Conservation (phyloP, 169 alveolate species). For the Eimeria necatrix region DNA sequence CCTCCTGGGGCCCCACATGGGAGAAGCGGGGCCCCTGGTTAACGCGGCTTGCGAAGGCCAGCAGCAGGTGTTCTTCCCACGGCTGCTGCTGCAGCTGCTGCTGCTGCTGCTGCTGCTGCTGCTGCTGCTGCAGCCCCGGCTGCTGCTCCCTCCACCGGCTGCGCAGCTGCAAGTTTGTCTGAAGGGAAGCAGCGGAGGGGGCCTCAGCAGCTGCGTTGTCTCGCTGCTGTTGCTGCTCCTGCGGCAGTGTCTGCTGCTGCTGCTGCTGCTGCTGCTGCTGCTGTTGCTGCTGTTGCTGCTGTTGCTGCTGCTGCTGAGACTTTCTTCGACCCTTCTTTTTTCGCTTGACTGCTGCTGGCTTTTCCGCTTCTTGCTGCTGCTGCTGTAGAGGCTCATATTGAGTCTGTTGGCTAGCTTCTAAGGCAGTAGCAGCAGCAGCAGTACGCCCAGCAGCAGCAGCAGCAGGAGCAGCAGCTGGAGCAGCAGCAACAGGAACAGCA, state of each 20-base stretch:
- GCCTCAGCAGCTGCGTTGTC: background rate
- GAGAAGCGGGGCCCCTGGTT: background rate
- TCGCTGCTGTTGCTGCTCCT: slow-evolving; percentile 6
- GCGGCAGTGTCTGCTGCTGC: slow-evolving; percentile 23
- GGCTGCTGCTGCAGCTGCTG: background rate
- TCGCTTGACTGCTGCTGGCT: slow-evolving; percentile 1
- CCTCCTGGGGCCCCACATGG: background rate
- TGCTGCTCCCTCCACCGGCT: slow-evolving; percentile 4
- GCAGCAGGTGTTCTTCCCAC: slow-evolving; percentile 25
- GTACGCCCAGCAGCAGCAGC: background rate
- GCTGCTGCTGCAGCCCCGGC: slow-evolving; percentile 35
- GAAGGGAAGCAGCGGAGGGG: background rate
- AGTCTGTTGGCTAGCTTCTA: background rate
- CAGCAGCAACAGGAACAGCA: background rate
- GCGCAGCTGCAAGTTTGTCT: background rate
- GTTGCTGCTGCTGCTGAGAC: slow-evolving; percentile 5
- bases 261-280: slow-evolving; percentile 36
- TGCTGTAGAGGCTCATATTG: background rate
- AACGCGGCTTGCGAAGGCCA: slow-evolving; percentile 1
- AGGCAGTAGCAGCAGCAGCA: slow-evolving; percentile 6
- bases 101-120: slow-evolving; percentile 30
- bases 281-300: background rate
- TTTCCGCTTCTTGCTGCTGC: slow-evolving; percentile 50
- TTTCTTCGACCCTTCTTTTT: slow-evolving; percentile 23
- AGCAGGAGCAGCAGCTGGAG: background rate